Conservation (phyloP, 1,284 basidiomycete species). For the Tremellales sp. region DNA sequence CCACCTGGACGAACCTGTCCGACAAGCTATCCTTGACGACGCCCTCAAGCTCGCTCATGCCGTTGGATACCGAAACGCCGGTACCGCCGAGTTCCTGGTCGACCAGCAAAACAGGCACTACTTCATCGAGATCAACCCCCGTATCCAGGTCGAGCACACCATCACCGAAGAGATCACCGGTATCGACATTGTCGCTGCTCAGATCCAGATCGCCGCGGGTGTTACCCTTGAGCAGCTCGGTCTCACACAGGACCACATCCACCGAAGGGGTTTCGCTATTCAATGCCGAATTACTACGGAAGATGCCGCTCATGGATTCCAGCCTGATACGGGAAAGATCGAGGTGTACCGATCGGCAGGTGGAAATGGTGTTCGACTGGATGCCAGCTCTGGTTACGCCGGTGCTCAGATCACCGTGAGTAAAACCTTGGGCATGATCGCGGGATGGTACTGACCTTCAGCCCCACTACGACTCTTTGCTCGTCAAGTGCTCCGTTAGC, state of each 20-base stretch:
- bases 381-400: slow-evolving; percentile 96
- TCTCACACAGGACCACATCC: slow-evolving; percentile 93
- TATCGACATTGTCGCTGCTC: slow-evolving; percentile 96
- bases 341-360: slow-evolving; percentile 98
- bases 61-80: slow-evolving; percentile 92
- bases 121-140: slow-evolving; percentile 98
- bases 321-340: slow-evolving; percentile 98
- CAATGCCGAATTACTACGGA: slow-evolving; percentile 99
- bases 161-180: slow-evolving; percentile 99
- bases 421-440: neutral
- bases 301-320: slow-evolving; percentile 85
- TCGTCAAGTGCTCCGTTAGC: slow-evolving; percentile 94
- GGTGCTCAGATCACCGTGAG: slow-evolving; percentile 99
- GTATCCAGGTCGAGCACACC: slow-evolving; percentile 98
- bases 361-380: slow-evolving; percentile 96
- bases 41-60: slow-evolving; percentile 93
- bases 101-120: slow-evolving; percentile 94
- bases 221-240: slow-evolving; percentile 93
- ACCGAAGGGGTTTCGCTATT: slow-evolving; percentile 94
- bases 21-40: slow-evolving; percentile 79
- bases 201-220: slow-evolving; percentile 97
- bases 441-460: slow-evolving; percentile 48
- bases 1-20: slow-evolving; percentile 84
- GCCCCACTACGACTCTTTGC: slow-evolving; percentile 97
- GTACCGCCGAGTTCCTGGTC: slow-evolving; percentile 95